Conservation (phyloP, 208 protist genomes). For the Balamuthia mandrillaris region DNA sequence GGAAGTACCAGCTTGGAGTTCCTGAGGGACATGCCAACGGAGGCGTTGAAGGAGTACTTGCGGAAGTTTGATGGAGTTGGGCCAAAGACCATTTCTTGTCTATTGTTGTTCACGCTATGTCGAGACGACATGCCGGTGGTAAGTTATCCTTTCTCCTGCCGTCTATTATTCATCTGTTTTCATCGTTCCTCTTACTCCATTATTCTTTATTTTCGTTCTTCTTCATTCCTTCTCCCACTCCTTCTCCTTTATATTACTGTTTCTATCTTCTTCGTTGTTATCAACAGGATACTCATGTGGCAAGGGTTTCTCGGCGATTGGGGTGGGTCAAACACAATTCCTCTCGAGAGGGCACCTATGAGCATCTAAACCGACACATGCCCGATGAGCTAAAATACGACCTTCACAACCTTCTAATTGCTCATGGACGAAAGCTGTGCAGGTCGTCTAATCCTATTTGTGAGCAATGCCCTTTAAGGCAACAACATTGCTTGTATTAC, state of each 20-base stretch:
- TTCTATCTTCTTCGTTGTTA: not conserved
- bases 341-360: not conserved
- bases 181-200: too few relatives aligned
- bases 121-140: not conserved
- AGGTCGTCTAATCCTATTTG: too few relatives aligned
- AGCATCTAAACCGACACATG: not conserved
- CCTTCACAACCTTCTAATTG: not conserved
- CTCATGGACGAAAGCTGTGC: too few relatives aligned
- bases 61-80: not conserved
- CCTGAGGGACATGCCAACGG: not conserved
- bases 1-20: not conserved
- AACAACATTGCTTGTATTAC: too few relatives aligned
- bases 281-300: not conserved
- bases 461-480: too few relatives aligned
- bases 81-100: not conserved
- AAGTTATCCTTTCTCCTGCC: too few relatives aligned
- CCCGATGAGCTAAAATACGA: conserved; percentile 9
- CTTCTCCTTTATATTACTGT: not conserved
- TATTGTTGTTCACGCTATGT: conserved; percentile 3
- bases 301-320: not conserved
- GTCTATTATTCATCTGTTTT: too few relatives aligned
- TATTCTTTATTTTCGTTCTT: too few relatives aligned
- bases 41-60: not conserved
- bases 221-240: too few relatives aligned
- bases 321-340: too few relatives aligned